Conservation (phyloP, 2,329 filamentous ascomycete genomes). For the Colletotrichum paranaense region DNA sequence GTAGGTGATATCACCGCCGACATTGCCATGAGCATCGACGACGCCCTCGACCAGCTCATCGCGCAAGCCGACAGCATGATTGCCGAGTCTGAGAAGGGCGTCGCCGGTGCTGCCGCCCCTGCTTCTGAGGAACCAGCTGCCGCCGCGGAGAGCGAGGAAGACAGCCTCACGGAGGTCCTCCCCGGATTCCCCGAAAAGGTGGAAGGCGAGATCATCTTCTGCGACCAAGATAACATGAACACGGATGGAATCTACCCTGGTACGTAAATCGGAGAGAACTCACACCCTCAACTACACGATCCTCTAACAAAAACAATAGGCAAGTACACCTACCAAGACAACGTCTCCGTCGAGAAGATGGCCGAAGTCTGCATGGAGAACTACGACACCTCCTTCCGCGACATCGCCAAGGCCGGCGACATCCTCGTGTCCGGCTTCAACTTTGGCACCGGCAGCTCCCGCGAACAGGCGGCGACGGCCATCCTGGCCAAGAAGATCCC, state of each 20-base stretch:
- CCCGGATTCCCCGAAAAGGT: slow-evolving; percentile 89
- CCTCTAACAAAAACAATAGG: slow-evolving; percentile 44
- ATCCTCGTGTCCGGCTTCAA: slow-evolving; percentile 90
- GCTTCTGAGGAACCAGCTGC: slow-evolving; percentile 39
- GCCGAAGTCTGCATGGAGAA: slow-evolving; percentile 93
- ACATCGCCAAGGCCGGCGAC: slow-evolving; percentile 74
- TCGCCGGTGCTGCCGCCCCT: slow-evolving; percentile 47
- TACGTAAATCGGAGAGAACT: slow-evolving; percentile 58
- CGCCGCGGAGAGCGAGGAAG: slow-evolving; percentile 41
- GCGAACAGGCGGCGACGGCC: slow-evolving; percentile 91
- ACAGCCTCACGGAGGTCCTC: slow-evolving; percentile 74
- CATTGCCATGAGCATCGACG: slow-evolving; percentile 73
- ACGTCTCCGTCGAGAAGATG: slow-evolving; percentile 82
- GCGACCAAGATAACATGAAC: slow-evolving; percentile 84
- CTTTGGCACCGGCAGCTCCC: slow-evolving; percentile 84
- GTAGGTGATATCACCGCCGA: slow-evolving; percentile 73
- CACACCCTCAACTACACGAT: no score
- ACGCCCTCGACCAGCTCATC: slow-evolving; percentile 79
- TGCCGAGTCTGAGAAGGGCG: slow-evolving; percentile 60
- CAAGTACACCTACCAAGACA: slow-evolving; percentile 92
- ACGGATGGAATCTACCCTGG: slow-evolving; percentile 94
- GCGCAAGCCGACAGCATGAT: slow-evolving; percentile 74
- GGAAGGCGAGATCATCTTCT: slow-evolving; percentile 88
- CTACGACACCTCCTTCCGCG: slow-evolving; percentile 81
- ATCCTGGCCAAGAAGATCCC: slow-evolving; percentile 85